Conservation (phyloP, 257 asterid genomes). For the Plantago major region DNA sequence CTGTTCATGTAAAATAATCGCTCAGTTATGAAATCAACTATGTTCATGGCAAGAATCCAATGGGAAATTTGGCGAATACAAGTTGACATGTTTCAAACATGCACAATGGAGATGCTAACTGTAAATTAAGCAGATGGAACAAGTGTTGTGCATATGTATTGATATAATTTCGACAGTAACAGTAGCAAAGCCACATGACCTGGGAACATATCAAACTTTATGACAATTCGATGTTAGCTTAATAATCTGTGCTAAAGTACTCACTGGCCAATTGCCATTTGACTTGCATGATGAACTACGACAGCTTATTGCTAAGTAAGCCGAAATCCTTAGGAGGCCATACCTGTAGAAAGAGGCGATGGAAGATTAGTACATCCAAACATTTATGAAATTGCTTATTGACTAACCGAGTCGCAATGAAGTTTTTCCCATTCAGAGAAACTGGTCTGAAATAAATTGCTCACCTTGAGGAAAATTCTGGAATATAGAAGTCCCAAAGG, state of each 20-base stretch:
- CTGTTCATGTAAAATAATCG: too few species aligned
- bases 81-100: background rate
- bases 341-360: slow-evolving; percentile 26
- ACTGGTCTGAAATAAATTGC: slow-evolving; percentile 15
- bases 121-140: too few species aligned
- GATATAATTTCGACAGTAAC: background rate
- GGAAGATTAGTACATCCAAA: background rate
- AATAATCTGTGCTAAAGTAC: slow-evolving; percentile 1
- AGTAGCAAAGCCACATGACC: slow-evolving; percentile 1
- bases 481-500: slow-evolving; percentile 62
- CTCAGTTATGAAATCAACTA: too few species aligned
- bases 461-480: slow-evolving; percentile 53
- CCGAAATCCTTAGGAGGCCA: slow-evolving; percentile 61
- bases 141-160: background rate
- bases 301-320: slow-evolving; percentile 28
- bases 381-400: background rate
- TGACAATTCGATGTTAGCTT: background rate
- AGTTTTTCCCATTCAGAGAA: background rate
- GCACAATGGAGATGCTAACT: too few species aligned
- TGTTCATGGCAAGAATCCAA: too few species aligned
- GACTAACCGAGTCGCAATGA: background rate
- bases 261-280: background rate
- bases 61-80: background rate
- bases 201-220: background rate
- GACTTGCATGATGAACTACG: slow-evolving; percentile 28